Percentiles rank a stretch among this genome's conserved stretches.
These are phyloP conservation scores for Colletotrichum musicola DNA, from an alignment of 2,329 filamentous ascomycete species.

Conservation along the genomic window DNA sequence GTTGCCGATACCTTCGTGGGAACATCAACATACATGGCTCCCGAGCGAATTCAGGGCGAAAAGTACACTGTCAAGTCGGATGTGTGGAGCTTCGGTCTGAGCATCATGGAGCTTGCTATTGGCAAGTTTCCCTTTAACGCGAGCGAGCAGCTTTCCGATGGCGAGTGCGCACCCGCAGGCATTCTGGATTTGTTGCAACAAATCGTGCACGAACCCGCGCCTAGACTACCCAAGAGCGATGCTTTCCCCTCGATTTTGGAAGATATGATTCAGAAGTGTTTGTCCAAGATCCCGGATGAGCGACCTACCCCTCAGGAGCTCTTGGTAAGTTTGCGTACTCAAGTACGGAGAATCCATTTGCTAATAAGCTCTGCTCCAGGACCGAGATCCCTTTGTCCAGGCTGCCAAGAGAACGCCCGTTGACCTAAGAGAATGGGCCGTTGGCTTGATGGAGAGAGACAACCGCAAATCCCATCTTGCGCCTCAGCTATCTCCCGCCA, in stretches of 20 bases:
- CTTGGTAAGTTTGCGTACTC: constrained; percentile 72
- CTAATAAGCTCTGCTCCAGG: constrained; percentile 63
- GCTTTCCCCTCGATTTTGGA: constrained; percentile 96
- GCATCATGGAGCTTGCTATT: constrained; percentile 97
- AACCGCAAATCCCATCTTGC: constrained; percentile 95
- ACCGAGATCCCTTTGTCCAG: constrained; percentile 93
- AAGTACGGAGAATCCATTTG: neutral
- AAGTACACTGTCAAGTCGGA: constrained; percentile 98
- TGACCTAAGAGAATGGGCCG: constrained; percentile 92
- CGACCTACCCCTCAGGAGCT: constrained; percentile 94
- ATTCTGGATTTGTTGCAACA: constrained; percentile 96
- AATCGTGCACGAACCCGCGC: constrained; percentile 96
- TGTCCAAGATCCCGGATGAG: constrained; percentile 89
- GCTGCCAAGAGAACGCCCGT: constrained; percentile 97
- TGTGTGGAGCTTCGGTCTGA: constrained; percentile 97
- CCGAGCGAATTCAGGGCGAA: constrained; percentile 95
- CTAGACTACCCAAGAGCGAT: constrained; percentile 94
- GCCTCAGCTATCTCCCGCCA: constrained; percentile 82
- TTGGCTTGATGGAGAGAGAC: constrained; percentile 92
- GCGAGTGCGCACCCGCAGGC: constrained; percentile 87
- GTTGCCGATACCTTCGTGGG: constrained; percentile 98
- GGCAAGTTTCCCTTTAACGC: constrained; percentile 95
- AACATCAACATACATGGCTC: constrained; percentile 99
- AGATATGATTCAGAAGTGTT: constrained; percentile 96
- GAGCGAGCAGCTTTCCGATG: constrained; percentile 77